A percentile compares a stretch with the other conserved stretches of the same genome.
Conservation (phyloP, 305 asterid genomes). For the Fraxinus sp. region DNA sequence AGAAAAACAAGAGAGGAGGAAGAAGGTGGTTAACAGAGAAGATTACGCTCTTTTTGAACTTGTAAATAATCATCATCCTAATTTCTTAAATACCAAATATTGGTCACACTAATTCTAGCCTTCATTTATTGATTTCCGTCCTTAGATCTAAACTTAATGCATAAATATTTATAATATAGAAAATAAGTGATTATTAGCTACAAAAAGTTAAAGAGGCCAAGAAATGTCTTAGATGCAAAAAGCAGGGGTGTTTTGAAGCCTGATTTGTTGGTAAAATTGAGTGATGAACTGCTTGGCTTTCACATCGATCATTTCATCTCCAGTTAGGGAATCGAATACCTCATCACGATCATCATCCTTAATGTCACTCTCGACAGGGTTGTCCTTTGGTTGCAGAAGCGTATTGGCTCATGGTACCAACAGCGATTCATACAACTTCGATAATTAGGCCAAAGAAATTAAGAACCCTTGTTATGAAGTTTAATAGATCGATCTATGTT, state of each 20-base stretch:
- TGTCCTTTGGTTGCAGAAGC: not conserved
- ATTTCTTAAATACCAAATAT: not conserved
- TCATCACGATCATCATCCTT: slow-evolving; percentile 30
- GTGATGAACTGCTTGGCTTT: slow-evolving; percentile 44
- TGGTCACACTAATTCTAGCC: not conserved
- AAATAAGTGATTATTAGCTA: not conserved
- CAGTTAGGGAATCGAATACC: slow-evolving; percentile 31
- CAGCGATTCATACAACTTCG: too few species aligned
- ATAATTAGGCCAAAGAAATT: too few species aligned
- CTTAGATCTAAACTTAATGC: not conserved
- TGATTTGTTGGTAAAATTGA: slow-evolving; percentile 37
- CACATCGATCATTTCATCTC: slow-evolving; percentile 38
- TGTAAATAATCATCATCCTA: not conserved
- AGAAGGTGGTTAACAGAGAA: not conserved
- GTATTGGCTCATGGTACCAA: slow-evolving; percentile 30
- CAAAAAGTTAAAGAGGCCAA: not conserved
- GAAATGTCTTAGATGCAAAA: not conserved
- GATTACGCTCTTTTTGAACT: not conserved
- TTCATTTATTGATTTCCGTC: not conserved
- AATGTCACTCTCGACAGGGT: not conserved
- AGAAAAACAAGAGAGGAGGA: not conserved
- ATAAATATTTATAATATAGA: not conserved
- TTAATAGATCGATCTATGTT: too few species aligned
- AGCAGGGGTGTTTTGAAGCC: slow-evolving; percentile 20
- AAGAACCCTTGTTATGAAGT: too few species aligned